Conservation (phyloP, 2,329 filamentous ascomycete species). For the Neonectria magnoliae region DNA sequence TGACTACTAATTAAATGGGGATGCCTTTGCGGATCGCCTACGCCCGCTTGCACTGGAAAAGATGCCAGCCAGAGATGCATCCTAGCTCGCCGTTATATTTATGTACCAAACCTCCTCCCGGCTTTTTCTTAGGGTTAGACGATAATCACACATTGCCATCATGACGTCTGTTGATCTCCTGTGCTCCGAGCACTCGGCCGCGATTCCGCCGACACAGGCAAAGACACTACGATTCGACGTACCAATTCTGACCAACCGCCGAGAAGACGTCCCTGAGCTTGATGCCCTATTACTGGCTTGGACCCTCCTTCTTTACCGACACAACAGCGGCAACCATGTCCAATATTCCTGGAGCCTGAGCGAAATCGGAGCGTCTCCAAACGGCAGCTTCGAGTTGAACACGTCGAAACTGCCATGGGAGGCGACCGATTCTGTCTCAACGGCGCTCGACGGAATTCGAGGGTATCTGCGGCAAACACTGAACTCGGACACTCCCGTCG, state of each 20-base stretch:
- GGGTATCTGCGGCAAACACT: conserved; percentile 29
- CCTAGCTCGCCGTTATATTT: conserved; percentile 12
- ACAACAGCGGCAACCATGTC: conserved; percentile 36
- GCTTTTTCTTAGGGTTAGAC: background rate
- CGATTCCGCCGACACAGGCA: conserved; percentile 5
- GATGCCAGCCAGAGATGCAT: background rate
- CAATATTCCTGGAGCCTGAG: conserved; percentile 37
- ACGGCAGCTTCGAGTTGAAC: conserved; percentile 34
- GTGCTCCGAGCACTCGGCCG: conserved; percentile 16
- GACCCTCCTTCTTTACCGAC: conserved; percentile 38
- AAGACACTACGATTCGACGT: conserved; percentile 35
- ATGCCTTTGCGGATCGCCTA: background rate
- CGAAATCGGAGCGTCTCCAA: conserved; percentile 26
- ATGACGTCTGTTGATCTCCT: conserved; percentile 31
- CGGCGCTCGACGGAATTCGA: conserved; percentile 31
- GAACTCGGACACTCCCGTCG: conserved; percentile 10
- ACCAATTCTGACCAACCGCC: conserved; percentile 28
- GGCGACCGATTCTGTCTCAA: conserved; percentile 25
- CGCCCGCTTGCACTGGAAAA: background rate
- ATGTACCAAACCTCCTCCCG: conserved; percentile 5
- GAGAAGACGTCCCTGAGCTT: conserved; percentile 23
- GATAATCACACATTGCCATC: conserved; percentile 8
- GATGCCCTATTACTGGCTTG: conserved; percentile 36
- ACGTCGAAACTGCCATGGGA: conserved; percentile 37
- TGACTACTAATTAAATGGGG: background rate